A percentile compares a stretch with the other conserved stretches of the same genome.
phyloP scores from a whole-genome alignment of 2,329 filamentous ascomycete genomes.

The Mycocentrospora acerina region DNA sequence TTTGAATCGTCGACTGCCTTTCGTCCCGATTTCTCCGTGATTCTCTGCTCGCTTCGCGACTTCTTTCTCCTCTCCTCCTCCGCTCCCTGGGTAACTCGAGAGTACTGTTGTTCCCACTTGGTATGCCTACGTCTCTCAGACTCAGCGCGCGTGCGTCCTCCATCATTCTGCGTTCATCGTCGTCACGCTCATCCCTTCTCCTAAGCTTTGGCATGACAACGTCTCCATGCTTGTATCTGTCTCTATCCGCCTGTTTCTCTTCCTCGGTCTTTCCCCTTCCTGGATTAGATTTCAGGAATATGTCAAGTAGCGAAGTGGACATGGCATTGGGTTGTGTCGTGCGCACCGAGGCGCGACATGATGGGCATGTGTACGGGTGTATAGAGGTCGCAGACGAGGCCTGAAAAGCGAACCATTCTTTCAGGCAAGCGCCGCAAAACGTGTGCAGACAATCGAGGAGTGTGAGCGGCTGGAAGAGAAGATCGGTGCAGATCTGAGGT shows the following conservation, averaged over 20 bases:
- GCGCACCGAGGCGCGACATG: conserved; percentile 83
- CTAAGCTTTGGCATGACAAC: conserved; percentile 68
- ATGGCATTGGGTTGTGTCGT: conserved; percentile 89
- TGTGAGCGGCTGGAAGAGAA: conserved; percentile 87
- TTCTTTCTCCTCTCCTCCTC: conserved; percentile 38
- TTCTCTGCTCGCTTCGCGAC: conserved; percentile 41
- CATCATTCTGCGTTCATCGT: conserved; percentile 69
- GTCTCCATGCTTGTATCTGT: conserved; percentile 79
- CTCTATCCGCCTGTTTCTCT: conserved; percentile 75
- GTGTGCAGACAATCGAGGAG: conserved; percentile 93
- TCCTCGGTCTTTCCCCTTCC: conserved; percentile 66
- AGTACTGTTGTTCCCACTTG: conserved; percentile 44
- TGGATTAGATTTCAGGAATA: conserved; percentile 80
- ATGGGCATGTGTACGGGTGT: conserved; percentile 80
- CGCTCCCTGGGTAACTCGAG: conserved; percentile 31
- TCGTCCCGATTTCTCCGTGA: conserved; percentile 28
- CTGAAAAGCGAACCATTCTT: conserved; percentile 93
- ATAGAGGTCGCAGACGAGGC: conserved; percentile 58
- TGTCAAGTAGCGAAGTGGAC: conserved; percentile 84
- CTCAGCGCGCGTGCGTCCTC: conserved; percentile 74
- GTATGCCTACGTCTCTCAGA: conserved; percentile 65
- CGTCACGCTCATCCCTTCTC: conserved; percentile 54
- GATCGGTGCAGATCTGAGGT: conserved; percentile 87
- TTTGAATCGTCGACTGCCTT: conserved; percentile 29
- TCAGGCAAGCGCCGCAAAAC: conserved; percentile 92